Evolutionary conservation across 345 rosid genomes (phyloP), one percentile per base, ranked within the genome.

Genomic region (Xanthoceras sorbifolium): DNA sequence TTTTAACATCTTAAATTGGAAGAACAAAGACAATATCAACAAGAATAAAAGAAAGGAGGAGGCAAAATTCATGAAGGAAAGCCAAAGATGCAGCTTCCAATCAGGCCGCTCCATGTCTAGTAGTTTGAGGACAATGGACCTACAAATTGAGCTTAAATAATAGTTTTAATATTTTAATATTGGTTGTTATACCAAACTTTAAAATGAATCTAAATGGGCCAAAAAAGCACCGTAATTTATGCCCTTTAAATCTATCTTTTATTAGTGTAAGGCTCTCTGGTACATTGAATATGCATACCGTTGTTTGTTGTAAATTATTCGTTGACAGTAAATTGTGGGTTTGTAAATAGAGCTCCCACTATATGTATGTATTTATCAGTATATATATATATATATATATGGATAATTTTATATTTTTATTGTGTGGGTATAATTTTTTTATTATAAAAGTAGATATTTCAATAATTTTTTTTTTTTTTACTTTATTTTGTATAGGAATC

Each of bases 71-170:
- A 31, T 54, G 38, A 17, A 70, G 20, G 26, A 52, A 7, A 52
- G 52, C 52, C n/a, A 38, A 23, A 55, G 17, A n/a, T 34, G 64
- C 26, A 55, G 64, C 1, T 9, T 22, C 31, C 28, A 60, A n/a
- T 60, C 31, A 2, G 64, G 23, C 5, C 38, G 8, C 9, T 6
- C 11, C 54, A n/a, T 69, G 73, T 18, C 40, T 31, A 10, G 46
- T 55, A 32, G 73, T 69, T 69, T 28, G 32, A 8, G 25, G 25
- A 34, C 31, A 71, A 10, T 68, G 73, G 60, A 69, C 73, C 73
- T 29, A 50, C 44, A 17, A 18, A 9, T 1, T 31, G n/a, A 46
- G 22, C 57, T 69, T 15, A 69, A 0, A 57, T 57, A 57, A 57
- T 20, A 22, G 17, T 20, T 57, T 18, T 20, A 57, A 18, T n/a